A percentile compares a stretch with the other conserved stretches of the same genome.
These are phyloP conservation scores for Phytophthora colocasiae DNA, from an alignment of 352 stramenopile genomes.

Conservation along the genomic window DNA sequence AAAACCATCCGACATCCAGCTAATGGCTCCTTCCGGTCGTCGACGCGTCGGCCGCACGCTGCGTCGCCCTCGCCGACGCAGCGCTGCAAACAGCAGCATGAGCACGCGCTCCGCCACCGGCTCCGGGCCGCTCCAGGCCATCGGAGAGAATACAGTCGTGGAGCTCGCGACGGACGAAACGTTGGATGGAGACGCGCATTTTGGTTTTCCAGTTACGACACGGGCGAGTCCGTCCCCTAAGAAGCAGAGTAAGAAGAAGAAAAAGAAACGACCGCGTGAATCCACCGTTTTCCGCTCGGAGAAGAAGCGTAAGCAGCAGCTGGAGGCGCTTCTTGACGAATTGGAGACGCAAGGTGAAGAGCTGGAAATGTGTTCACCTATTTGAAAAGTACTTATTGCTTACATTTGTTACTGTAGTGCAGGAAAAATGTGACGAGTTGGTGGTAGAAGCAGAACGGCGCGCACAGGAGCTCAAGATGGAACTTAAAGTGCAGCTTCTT, in stretches of 20 bases:
- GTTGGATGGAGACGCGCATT: conserved; percentile 13
- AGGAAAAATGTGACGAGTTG: conserved; percentile 70
- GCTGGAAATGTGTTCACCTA: not conserved
- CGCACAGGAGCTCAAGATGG: conserved; percentile 71
- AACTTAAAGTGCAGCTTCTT: conserved; percentile 84
- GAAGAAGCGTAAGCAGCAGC: conserved; percentile 52
- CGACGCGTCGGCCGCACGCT: conserved; percentile 58
- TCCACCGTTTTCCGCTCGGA: conserved; percentile 31
- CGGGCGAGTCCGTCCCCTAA: conserved; percentile 29
- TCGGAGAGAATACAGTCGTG: conserved; percentile 73
- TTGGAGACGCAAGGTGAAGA: conserved; percentile 65
- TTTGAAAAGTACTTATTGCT: conserved; percentile 9
- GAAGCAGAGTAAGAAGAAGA: conserved; percentile 40
- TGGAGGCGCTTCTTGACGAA: conserved; percentile 58
- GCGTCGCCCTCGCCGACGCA: conserved; percentile 45
- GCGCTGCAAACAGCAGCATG: conserved; percentile 16
- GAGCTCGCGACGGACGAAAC: conserved; percentile 38
- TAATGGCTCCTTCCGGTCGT: conserved; percentile 44
- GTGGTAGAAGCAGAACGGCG: conserved; percentile 59
- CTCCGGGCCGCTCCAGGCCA: conserved; percentile 47
- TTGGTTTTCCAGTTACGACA: conserved; percentile 18
- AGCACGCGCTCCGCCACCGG: conserved; percentile 23
- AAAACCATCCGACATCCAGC: conserved; percentile 1
- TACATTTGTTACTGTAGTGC: conserved; percentile 46
- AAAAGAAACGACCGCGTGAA: conserved; percentile 40